A percentile compares a stretch with the other conserved stretches of the same genome.
phyloP scores from a whole-genome alignment of 176 grass and related monocot genomes.

The Oryza meyeriana region DNA sequence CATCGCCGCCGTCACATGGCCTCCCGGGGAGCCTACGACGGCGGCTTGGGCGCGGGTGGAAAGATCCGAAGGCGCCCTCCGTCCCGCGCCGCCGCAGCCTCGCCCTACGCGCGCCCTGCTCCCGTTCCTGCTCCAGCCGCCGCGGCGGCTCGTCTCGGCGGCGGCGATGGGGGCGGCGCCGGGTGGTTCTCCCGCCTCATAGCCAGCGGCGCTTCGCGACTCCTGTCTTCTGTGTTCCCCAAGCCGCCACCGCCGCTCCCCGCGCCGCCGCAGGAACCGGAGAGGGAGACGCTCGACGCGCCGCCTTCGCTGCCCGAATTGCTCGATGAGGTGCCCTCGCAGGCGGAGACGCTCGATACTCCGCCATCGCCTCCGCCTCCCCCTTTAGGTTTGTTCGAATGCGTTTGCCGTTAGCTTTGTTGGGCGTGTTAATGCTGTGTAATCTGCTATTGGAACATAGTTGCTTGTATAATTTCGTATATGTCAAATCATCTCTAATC shows the following conservation, averaged over 20 bases:
- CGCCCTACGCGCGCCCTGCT: slow-evolving; percentile 29
- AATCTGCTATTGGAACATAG: background rate
- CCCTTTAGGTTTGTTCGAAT: slow-evolving; percentile 33
- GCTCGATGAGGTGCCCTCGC: background rate
- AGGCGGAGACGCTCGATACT: background rate
- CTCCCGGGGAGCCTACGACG: slow-evolving; percentile 32
- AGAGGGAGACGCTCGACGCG: background rate
- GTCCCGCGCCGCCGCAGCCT: slow-evolving; percentile 23
- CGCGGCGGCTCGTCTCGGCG: background rate
- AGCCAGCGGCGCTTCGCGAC: slow-evolving; percentile 25
- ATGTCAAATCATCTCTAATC: background rate
- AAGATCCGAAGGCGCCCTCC: slow-evolving; percentile 30
- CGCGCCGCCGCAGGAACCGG: background rate
- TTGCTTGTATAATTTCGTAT: background rate
- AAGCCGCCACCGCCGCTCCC: slow-evolving; percentile 21
- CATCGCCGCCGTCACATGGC: slow-evolving; percentile 32
- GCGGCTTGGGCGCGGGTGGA: slow-evolving; percentile 24
- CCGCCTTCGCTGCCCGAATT: background rate
- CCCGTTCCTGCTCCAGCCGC: background rate
- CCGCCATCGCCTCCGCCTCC: slow-evolving; percentile 17
- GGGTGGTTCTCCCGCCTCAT: slow-evolving; percentile 46
- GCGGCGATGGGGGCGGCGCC: background rate
- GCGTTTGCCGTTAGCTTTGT: background rate
- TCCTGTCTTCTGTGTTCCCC: slow-evolving; percentile 43
- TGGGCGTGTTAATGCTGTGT: background rate